Percentiles rank a stretch among this genome's conserved stretches.
phyloP scores from a whole-genome alignment of 805 yeast genomes.

The Saccharomycopsis microspora region DNA sequence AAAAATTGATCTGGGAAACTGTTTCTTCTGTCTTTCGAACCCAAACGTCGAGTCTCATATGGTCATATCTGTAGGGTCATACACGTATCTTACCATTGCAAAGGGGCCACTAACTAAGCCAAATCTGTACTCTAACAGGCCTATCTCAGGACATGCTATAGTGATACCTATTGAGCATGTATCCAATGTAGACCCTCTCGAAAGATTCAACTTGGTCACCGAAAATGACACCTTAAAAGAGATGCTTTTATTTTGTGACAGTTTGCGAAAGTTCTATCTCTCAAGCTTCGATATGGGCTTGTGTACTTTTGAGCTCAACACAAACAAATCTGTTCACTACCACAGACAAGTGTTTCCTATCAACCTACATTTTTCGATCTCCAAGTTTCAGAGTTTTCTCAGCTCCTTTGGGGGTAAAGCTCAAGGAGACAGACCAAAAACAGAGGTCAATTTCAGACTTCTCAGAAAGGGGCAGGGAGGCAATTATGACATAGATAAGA shows the following conservation, averaged over 20 bases:
- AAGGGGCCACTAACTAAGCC: slow-evolving; percentile 73
- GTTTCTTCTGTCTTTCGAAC: slow-evolving; percentile 79
- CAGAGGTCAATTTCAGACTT: slow-evolving; percentile 25
- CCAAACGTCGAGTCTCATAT: slow-evolving; percentile 70
- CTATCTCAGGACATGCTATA: slow-evolving; percentile 72
- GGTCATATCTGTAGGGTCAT: slow-evolving; percentile 63
- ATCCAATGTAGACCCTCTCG: slow-evolving; percentile 27
- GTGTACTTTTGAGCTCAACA: slow-evolving; percentile 61
- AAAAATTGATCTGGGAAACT: slow-evolving; percentile 20
- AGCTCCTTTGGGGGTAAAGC: slow-evolving; percentile 25
- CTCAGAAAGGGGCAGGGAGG: slow-evolving; percentile 12
- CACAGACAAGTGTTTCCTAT: slow-evolving; percentile 74
- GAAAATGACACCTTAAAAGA: slow-evolving; percentile 15
- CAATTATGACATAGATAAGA: slow-evolving; percentile 17
- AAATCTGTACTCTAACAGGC: slow-evolving; percentile 23
- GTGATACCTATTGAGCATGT: slow-evolving; percentile 71
- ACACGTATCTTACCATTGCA: slow-evolving; percentile 62
- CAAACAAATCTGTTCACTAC: slow-evolving; percentile 55
- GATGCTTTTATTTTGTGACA: slow-evolving; percentile 20
- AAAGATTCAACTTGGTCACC: neutral
- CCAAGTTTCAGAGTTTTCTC: slow-evolving; percentile 34
- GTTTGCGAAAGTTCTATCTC: slow-evolving; percentile 33
- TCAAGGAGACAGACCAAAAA: neutral
- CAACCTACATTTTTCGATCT: slow-evolving; percentile 28
- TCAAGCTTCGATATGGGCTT: slow-evolving; percentile 37